Conservation (phyloP, 768 basidiomycete genomes). For the Lentinula detonsa region DNA sequence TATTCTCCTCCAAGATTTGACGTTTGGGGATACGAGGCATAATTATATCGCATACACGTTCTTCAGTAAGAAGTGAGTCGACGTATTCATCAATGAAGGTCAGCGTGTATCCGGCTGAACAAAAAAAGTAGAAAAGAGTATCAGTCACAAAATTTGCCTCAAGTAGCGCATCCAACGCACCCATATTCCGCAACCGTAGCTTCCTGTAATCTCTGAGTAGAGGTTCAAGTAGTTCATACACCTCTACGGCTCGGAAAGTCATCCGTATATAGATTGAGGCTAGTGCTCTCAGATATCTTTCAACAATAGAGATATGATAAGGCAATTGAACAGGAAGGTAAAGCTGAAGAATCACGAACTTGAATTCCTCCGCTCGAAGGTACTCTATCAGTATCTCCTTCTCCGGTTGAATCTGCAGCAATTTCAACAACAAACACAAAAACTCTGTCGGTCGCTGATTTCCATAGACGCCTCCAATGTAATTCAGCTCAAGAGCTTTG, state of each 20-base stretch:
- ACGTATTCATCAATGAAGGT: conserved; percentile 92
- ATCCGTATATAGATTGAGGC: conserved; percentile 93
- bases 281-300: conserved; percentile 88
- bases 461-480: conserved; percentile 90
- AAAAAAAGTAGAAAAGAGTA: conserved; percentile 4
- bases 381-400: conserved; percentile 97
- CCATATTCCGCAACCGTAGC: conserved; percentile 71
- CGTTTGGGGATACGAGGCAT: conserved; percentile 86
- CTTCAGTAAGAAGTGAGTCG: conserved; percentile 76
- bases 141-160: neutral
- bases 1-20: conserved; percentile 84
- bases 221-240: conserved; percentile 92
- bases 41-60: conserved; percentile 95
- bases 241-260: conserved; percentile 86
- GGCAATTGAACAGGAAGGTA: neutral
- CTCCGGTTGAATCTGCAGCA: conserved; percentile 95
- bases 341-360: conserved; percentile 48
- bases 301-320: neutral
- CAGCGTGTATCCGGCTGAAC: conserved; percentile 74
- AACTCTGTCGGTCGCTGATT: conserved; percentile 96
- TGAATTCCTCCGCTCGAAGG: conserved; percentile 94
- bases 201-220: conserved; percentile 92
- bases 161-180: conserved; percentile 35
- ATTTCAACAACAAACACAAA: conserved; percentile 85
- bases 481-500: conserved; percentile 76